phyloP scores from a whole-genome alignment of 495 filamentous ascomycete species.

The Corynascus novoguineensis region DNA sequence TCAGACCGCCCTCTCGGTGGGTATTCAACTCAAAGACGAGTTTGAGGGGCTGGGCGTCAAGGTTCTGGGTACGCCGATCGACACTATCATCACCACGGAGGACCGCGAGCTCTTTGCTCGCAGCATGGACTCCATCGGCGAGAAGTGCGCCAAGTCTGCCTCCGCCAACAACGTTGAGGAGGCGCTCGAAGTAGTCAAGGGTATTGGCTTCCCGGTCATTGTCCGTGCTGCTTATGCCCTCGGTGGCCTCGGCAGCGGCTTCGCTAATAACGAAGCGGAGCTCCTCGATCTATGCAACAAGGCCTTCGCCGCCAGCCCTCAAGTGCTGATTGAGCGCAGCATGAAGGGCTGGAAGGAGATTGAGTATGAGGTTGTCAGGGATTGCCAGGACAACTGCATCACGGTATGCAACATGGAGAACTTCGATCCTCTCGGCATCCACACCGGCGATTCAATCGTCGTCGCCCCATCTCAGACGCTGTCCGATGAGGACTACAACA shows the following conservation, averaged over 20 bases:
- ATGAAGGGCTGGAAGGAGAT: constrained; percentile 99
- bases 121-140: constrained; percentile 96
- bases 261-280: constrained; percentile 85
- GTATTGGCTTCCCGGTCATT: constrained; percentile 93
- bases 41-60: constrained; percentile 85
- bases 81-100: constrained; percentile 97
- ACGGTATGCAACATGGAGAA: constrained; percentile 99
- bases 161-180: constrained; percentile 84
- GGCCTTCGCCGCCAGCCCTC: constrained; percentile 89
- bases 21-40: constrained; percentile 94
- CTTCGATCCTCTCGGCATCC: constrained; percentile 93
- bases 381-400: constrained; percentile 93
- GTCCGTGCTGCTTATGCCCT: constrained; percentile 94
- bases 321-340: constrained; percentile 91
- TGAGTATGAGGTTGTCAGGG: constrained; percentile 94
- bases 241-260: constrained; percentile 91
- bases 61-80: constrained; percentile 92
- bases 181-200: constrained; percentile 73
- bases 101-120: constrained; percentile 95
- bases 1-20: constrained; percentile 90
- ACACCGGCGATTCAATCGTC: constrained; percentile 96
- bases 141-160: constrained; percentile 96
- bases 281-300: constrained; percentile 88
- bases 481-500: constrained; percentile 97
- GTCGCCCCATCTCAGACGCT: constrained; percentile 93